A percentile compares a stretch with the other conserved stretches of the same genome.
Conservation (phyloP, 164 flowering plant species). For the Annona squamosa region DNA sequence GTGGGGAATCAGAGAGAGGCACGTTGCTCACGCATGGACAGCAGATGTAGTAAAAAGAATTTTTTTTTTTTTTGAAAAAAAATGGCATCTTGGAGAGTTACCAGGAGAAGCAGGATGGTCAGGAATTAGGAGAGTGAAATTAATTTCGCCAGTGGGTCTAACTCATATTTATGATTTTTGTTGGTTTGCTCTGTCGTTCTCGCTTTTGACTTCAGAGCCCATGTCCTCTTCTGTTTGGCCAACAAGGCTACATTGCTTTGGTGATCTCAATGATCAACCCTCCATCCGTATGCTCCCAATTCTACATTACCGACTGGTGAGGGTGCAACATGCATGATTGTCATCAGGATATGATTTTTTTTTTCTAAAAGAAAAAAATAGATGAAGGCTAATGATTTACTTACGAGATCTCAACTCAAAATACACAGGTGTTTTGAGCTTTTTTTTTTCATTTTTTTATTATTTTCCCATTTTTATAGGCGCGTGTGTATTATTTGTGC, state of each 20-base stretch:
- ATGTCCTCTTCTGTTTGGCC: background rate
- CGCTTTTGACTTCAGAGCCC: background rate
- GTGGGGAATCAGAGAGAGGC: background rate
- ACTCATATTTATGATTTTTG: background rate
- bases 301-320: too few relatives aligned
- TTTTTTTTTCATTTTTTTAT: too few relatives aligned
- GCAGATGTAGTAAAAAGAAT: background rate
- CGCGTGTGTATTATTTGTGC: too few relatives aligned
- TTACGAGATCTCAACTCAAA: too few relatives aligned
- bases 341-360: too few relatives aligned
- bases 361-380: too few relatives aligned
- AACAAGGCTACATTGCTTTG: background rate
- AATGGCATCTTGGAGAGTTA: slow-evolving; percentile 2
- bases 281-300: background rate
- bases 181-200: background rate
- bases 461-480: too few relatives aligned
- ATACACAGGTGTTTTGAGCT: too few relatives aligned
- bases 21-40: background rate
- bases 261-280: background rate
- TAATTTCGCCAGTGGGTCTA: background rate
- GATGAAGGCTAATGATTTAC: too few relatives aligned
- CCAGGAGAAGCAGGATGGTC: background rate
- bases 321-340: too few relatives aligned
- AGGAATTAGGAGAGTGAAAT: background rate
- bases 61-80: too few relatives aligned